Percentiles rank a stretch among this genome's conserved stretches.
These are phyloP conservation scores for Phytophthora palmivora DNA, from an alignment of 352 stramenopile species.

Conservation along the genomic window DNA sequence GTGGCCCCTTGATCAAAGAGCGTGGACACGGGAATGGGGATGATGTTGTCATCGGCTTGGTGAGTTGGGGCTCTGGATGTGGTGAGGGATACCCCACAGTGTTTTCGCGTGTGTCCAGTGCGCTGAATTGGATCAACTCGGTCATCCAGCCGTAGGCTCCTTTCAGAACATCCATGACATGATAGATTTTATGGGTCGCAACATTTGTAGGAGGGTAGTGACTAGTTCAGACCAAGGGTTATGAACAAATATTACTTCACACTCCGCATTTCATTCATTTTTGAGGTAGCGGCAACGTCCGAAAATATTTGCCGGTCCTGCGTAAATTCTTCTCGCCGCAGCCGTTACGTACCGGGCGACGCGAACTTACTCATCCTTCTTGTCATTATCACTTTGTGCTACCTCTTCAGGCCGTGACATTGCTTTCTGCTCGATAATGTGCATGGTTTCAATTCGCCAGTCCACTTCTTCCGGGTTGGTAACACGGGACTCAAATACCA, in stretches of 20 bases:
- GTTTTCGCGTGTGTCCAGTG: constrained; percentile 7
- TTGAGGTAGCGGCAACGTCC: background rate
- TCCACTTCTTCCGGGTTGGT: constrained; percentile 63
- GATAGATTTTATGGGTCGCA: too few species aligned
- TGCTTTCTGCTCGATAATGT: constrained; percentile 26
- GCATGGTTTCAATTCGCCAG: constrained; percentile 62
- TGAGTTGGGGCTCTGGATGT: constrained; percentile 58
- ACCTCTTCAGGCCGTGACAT: constrained; percentile 14
- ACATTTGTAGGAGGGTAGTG: too few species aligned
- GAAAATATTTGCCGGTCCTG: background rate
- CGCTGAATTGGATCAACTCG: constrained; percentile 1
- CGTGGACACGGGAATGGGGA: constrained; percentile 1
- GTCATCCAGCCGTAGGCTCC: background rate
- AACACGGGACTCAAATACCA: constrained; percentile 66
- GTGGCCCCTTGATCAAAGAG: constrained; percentile 47
- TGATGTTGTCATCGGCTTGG: constrained; percentile 47
- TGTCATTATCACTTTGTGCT: background rate
- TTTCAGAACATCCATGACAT: too few species aligned
- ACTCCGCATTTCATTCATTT: too few species aligned
- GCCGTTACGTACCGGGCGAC: too few species aligned
- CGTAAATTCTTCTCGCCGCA: background rate
- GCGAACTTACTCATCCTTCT: constrained; percentile 11
- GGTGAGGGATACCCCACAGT: constrained; percentile 35
- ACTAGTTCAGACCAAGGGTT: too few species aligned
- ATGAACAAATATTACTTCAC: too few species aligned